phyloP scores from a whole-genome alignment of 1,139 yeast species.

The Saccharomyces pastorianus region DNA sequence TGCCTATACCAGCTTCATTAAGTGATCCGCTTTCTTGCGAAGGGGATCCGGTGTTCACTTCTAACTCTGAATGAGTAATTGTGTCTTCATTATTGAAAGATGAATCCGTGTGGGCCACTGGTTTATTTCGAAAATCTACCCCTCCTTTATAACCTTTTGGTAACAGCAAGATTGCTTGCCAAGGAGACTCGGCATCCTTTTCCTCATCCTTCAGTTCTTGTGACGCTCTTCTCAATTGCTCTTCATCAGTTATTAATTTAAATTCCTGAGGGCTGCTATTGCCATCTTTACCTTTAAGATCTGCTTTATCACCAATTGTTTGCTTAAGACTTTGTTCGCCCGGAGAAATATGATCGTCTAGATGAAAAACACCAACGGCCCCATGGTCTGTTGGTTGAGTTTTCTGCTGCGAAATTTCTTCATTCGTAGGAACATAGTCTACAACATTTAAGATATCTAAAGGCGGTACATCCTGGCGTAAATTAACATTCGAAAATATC shows the following conservation, averaged over 20 bases:
- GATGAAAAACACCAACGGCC: not conserved
- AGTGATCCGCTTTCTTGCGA: conserved; percentile 6
- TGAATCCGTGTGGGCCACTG: not conserved
- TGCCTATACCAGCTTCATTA: conserved; percentile 18
- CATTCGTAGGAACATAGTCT: conserved; percentile 9
- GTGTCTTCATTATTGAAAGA: conserved; percentile 5
- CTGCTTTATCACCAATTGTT: not conserved
- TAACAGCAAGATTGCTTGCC: conserved; percentile 25
- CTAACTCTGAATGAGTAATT: not conserved
- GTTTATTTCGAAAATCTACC: conserved; percentile 8
- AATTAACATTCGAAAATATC: conserved; percentile 16
- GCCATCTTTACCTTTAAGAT: not conserved
- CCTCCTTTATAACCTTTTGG: conserved; percentile 23
- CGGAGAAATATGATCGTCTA: not conserved
- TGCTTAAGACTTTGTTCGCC: not conserved
- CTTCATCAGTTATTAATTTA: conserved; percentile 19
- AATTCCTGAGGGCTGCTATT: conserved; percentile 9
- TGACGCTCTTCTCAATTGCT: conserved; percentile 18
- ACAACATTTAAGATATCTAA: conserved; percentile 5
- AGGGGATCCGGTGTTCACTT: not conserved
- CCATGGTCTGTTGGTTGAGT: conserved; percentile 5
- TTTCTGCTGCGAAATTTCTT: conserved; percentile 9
- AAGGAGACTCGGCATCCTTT: conserved; percentile 15
- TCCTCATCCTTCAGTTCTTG: conserved; percentile 13
- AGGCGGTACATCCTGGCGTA: conserved; percentile 5